A percentile compares a stretch with the other conserved stretches of the same genome.
These are phyloP conservation scores for Fusarium sp. DNA, from an alignment of 2,329 filamentous ascomycete species.

Conservation along the genomic window DNA sequence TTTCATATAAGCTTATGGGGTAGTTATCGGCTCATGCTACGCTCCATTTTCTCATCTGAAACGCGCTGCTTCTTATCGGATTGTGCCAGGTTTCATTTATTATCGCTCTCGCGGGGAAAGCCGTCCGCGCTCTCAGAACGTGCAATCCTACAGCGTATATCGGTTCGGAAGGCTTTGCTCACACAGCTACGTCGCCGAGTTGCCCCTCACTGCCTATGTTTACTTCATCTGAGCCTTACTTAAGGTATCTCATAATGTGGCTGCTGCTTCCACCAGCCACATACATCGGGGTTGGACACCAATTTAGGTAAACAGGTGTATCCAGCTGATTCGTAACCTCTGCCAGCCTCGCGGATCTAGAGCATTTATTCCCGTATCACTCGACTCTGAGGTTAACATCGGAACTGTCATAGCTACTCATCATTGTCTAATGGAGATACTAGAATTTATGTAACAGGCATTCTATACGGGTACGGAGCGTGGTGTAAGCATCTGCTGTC, in stretches of 20 bases:
- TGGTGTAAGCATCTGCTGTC: no score
- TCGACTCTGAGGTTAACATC: no score
- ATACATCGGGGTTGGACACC: background rate
- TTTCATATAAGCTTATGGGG: background rate
- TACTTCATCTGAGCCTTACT: no score
- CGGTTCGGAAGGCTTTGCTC: background rate
- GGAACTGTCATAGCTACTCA: no score
- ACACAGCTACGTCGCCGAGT: background rate
- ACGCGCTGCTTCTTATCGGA: background rate
- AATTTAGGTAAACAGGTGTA: no score
- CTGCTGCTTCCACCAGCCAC: background rate
- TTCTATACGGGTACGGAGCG: fast-evolving
- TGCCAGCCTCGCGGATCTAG: background rate
- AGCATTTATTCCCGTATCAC: background rate
- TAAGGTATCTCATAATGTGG: background rate
- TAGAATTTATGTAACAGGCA: no score
- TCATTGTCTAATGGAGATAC: no score
- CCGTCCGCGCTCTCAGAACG: background rate
- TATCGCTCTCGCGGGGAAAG: no score
- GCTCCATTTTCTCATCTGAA: background rate
- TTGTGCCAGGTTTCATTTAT: background rate
- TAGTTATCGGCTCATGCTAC: background rate
- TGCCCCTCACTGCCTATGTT: background rate
- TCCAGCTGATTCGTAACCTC: no score
- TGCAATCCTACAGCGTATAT: background rate